Evolutionary conservation across 176 grass and related monocot genomes (phyloP).

Genomic region (Ensete glaucum): DNA sequence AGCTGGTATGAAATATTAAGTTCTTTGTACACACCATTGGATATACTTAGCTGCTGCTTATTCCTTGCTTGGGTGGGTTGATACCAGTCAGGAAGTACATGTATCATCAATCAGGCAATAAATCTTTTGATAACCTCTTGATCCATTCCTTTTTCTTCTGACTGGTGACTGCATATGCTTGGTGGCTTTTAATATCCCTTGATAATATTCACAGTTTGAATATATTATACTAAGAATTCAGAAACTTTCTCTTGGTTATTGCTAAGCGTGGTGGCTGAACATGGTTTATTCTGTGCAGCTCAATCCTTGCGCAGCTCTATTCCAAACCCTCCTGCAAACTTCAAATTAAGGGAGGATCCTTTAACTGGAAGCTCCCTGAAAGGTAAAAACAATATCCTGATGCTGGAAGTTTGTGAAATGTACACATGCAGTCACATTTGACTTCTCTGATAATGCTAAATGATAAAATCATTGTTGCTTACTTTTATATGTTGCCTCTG

Average conservation of each 20-base stretch:
- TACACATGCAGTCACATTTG: no score
- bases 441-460: no score
- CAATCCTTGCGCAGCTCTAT: conserved; percentile 76
- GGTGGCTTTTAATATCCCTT: not conserved
- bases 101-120: not conserved
- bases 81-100: no score
- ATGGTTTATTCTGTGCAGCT: conserved; percentile 44
- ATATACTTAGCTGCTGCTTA: no score
- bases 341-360: conserved; percentile 83
- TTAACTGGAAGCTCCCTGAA: conserved; percentile 75
- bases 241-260: not conserved
- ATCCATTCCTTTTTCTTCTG: not conserved
- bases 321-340: conserved; percentile 67
- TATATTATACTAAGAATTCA: not conserved
- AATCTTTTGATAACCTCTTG: not conserved
- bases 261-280: conserved; percentile 1
- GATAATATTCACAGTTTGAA: not conserved
- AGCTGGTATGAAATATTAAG: no score
- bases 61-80: no score
- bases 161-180: no score
- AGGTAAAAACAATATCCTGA: conserved; percentile 31
- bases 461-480: no score
- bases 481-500: not conserved
- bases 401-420: not conserved
- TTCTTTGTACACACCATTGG: no score